These are phyloP conservation scores for Cercospora zeina DNA, from an alignment of 2,329 filamentous ascomycete genomes.

Conservation along the genomic window DNA sequence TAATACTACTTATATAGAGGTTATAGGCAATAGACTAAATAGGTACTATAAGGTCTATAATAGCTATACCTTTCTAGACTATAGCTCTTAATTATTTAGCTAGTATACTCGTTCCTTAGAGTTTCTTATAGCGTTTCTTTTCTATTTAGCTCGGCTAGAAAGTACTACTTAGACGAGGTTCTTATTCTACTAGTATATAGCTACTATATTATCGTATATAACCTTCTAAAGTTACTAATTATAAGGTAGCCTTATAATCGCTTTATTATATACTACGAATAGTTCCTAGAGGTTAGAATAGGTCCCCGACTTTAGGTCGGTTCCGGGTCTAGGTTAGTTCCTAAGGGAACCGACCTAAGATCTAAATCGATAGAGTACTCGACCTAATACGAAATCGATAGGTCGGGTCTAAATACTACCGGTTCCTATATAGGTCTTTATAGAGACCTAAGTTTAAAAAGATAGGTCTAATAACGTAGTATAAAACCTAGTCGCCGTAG, in stretches of 20 bases:
- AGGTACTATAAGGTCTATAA: neutral
- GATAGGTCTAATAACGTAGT: too few relatives aligned
- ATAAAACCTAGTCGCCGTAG: too few relatives aligned
- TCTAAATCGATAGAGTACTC: too few relatives aligned
- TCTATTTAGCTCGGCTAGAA: neutral
- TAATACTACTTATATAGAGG: neutral
- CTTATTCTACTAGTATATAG: conserved; percentile 8
- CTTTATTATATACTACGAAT: neutral
- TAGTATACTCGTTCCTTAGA: neutral
- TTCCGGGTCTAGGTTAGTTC: too few relatives aligned
- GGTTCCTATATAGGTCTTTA: too few relatives aligned
- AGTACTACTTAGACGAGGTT: conserved; percentile 4
- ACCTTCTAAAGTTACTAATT: conserved; percentile 4
- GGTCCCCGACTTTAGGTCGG: too few relatives aligned
- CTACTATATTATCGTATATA: neutral
- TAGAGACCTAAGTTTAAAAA: too few relatives aligned
- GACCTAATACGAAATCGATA: too few relatives aligned
- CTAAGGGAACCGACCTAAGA: too few relatives aligned
- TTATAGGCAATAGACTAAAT: conserved; percentile 7
- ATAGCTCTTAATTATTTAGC: neutral
- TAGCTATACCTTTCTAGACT: neutral
- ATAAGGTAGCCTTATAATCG: conserved; percentile 7
- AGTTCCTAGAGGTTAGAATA: too few relatives aligned
- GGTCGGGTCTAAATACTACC: too few relatives aligned
- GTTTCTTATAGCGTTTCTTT: neutral